These are phyloP conservation scores for Solanum medicagineum DNA, from an alignment of 257 asterid genomes.

Conservation along the genomic window DNA sequence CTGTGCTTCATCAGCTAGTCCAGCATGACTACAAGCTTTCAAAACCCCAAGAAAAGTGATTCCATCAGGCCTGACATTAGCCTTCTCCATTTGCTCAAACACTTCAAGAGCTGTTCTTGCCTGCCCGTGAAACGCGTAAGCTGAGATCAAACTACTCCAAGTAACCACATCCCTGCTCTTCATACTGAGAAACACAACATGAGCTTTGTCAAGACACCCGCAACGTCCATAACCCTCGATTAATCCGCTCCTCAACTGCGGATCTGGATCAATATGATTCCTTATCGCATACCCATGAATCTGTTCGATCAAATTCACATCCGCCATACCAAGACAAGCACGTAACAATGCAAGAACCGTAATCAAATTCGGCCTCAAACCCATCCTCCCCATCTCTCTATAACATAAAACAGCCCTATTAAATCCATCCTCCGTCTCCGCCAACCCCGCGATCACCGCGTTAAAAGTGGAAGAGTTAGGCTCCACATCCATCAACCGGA, in stretches of 20 bases:
- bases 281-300: slow-evolving; percentile 27
- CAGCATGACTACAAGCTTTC: slow-evolving; percentile 42
- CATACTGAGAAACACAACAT: slow-evolving; percentile 14
- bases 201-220: slow-evolving; percentile 21
- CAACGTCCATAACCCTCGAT: slow-evolving; percentile 41
- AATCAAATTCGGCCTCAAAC: slow-evolving; percentile 20
- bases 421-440: slow-evolving; percentile 5
- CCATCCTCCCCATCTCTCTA: slow-evolving; percentile 16
- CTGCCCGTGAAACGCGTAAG: slow-evolving; percentile 29
- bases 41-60: slow-evolving; percentile 30
- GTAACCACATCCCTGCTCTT: slow-evolving; percentile 26
- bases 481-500: slow-evolving; percentile 17
- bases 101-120: slow-evolving; percentile 14
- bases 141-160: slow-evolving; percentile 41
- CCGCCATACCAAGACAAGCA: slow-evolving; percentile 15
- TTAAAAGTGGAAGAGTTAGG: slow-evolving; percentile 30
- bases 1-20: slow-evolving; percentile 29
- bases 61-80: slow-evolving; percentile 24
- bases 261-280: slow-evolving; percentile 14
- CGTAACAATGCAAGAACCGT: slow-evolving; percentile 25
- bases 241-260: slow-evolving; percentile 24
- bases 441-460: slow-evolving; percentile 18
- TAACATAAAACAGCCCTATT: slow-evolving; percentile 15
- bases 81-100: slow-evolving; percentile 25
- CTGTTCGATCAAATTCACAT: slow-evolving; percentile 26